Evolutionary conservation across 768 basidiomycete genomes (phyloP), one percentile per base, ranked within the genome.

Genomic region (Megacollybia marginata): DNA sequence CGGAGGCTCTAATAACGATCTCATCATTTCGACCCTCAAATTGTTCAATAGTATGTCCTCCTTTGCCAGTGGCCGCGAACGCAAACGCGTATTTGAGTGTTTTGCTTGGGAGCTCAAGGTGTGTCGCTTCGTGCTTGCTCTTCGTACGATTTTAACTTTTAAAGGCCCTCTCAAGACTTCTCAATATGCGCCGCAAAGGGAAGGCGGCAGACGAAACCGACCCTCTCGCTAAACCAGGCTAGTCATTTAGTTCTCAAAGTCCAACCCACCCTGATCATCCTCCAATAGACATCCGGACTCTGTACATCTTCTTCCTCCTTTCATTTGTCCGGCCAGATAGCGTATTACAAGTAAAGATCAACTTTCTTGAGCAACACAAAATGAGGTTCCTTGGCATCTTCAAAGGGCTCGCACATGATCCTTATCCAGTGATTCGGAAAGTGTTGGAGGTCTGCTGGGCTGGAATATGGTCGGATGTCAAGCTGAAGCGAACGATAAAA

Each of bases 101-200:
- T 88, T 92, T 63, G 76, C 79, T 6, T 92, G 89, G 89, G 87
- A 88, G 50, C 71, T 75, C 31, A 91, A 89, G 73, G 89, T 83
- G 47, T 1, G 65, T 58, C 1, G 7, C 10, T 40, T 33, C 51
- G 9, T 15, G 0, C 45, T 42, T 36, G 23, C 18, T 42, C 20
- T 16, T 10, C 23, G 47, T 44, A 31, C 34, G 7, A 1, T 51
- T 42, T 42, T 18, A 18, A 33, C 15, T 4, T 33, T 5, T 47
- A 28, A 2, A 90, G 88, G 75, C 74, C 20, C 66, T 89, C 3
- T 74, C 79, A 2, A 88, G 81, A 65, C 61, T 92, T 1, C 60
- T 88, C 20, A 70, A 75, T 36, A 86, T 88, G 85, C 73, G 88
- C 28, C 74, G 87, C 13, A 88, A 73, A 63, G 62, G 68, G 1